Base-by-base conservation (phyloP, 768 basidiomycete species). In the Hygrocybe coccinea region DNA sequence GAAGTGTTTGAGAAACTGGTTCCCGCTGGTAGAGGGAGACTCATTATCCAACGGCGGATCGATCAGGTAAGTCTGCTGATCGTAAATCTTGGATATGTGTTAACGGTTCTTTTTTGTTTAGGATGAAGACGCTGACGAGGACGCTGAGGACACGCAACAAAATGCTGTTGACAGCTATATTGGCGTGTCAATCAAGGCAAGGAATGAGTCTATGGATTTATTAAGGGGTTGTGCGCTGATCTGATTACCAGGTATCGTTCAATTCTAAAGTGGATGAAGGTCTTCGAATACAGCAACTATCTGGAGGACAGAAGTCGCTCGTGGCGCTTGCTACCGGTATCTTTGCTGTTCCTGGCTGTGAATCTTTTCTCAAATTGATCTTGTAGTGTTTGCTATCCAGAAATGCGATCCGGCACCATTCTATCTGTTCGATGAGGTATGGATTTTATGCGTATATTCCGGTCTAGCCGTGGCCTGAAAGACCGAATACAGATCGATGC, bases 391-490 rank as follows among this genome's bases (percentile, higher is more conserved):
- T 65, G 93, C 95, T 14, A 98, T 98, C 61, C 97, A 99, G 72
- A 97, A 97, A 71, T 98, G 95, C 67, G 97, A 99, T 65, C 97
- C 97, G 1, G 95, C 97, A 0, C 97, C 97, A 1, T 99, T 99
- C 76, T 98, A 98, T 70, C 79, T 99, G n/a, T 98, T 99, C 64
- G 97, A 99, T 67, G 97, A 98, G 77, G 87, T 86, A 57, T 21
- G 61, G 12, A 25, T 3, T 6, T 12, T 8, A 38, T 29, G 29
- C 1, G 17, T 37, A 24, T 48, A 44, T 14, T n/a, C 25, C 49
- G 12, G 19, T 15, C 17, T 50, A 12, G 48, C 50, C 19, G 48
- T 46, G 15, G 25, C 35, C 35, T 54, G 54, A 47, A 44, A 38
- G 19, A 35, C 34, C 15, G 11, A 24, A 8, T 24, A 44, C 55